Evolutionary conservation across 2,329 filamentous ascomycete genomes (phyloP).

Genomic region (Ophiostoma fasciatum): DNA sequence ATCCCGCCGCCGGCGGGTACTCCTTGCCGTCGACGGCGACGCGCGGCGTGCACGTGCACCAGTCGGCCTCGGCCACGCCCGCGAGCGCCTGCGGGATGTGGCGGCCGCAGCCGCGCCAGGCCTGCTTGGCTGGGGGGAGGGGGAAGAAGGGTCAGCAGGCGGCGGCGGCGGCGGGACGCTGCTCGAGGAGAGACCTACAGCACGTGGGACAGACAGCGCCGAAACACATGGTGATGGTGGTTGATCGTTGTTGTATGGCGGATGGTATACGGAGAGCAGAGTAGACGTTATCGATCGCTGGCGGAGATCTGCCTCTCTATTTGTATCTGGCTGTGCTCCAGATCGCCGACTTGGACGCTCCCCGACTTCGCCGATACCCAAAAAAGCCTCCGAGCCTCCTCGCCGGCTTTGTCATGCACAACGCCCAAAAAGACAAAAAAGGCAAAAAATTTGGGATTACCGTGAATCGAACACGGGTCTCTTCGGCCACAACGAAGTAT

Average conservation of each 20-base stretch:
- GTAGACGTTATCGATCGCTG: too few species aligned
- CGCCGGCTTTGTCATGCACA: neutral
- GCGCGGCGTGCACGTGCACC: conserved; percentile 32
- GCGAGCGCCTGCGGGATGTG: conserved; percentile 31
- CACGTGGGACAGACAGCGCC: conserved; percentile 25
- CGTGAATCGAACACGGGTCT: conserved; percentile 14
- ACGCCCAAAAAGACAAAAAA: neutral
- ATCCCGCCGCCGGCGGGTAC: conserved; percentile 30
- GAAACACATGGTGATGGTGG: conserved; percentile 24
- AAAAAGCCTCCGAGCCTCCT: too few species aligned
- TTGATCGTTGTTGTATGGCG: too few species aligned
- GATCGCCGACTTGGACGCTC: too few species aligned
- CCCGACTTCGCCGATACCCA: too few species aligned
- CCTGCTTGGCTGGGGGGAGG: conserved; percentile 25
- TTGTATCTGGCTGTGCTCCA: too few species aligned
- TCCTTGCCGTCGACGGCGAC: conserved; percentile 27
- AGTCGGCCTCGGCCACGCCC: conserved; percentile 27
- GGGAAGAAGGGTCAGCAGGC: conserved; percentile 13
- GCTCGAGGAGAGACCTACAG: conserved; percentile 21
- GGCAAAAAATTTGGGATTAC: conserved; percentile 8
- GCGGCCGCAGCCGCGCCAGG: conserved; percentile 34
- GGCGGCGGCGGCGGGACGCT: neutral
- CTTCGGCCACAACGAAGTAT: conserved; percentile 13
- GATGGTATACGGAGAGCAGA: too few species aligned
- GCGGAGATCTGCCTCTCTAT: too few species aligned